These are phyloP conservation scores for Magnaporthiopsis incrustans DNA, from an alignment of 2,329 filamentous ascomycete species.

Conservation along the genomic window DNA sequence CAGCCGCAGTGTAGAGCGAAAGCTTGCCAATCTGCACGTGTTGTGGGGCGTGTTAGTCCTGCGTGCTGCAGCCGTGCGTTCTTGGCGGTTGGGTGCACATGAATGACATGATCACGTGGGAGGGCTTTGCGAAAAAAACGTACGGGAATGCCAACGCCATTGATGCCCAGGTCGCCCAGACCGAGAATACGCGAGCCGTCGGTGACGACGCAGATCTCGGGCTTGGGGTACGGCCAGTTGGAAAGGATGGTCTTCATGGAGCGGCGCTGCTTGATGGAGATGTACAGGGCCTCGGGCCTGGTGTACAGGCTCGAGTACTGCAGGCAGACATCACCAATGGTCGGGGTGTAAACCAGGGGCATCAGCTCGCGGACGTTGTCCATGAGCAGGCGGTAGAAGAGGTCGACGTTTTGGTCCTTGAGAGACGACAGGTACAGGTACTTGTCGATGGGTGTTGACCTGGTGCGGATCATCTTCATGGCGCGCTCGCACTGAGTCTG, in stretches of 20 bases:
- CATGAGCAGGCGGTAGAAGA: slow-evolving; percentile 77
- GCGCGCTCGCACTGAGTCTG: slow-evolving; percentile 56
- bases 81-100: background rate
- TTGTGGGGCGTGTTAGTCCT: slow-evolving; percentile 17
- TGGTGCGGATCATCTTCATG: slow-evolving; percentile 65
- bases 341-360: slow-evolving; percentile 80
- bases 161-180: slow-evolving; percentile 89
- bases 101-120: background rate
- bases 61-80: background rate
- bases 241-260: slow-evolving; percentile 80
- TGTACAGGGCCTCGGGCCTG: slow-evolving; percentile 89
- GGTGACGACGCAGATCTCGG: slow-evolving; percentile 94
- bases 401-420: slow-evolving; percentile 58
- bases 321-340: slow-evolving; percentile 91
- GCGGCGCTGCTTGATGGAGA: slow-evolving; percentile 90
- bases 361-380: slow-evolving; percentile 69
- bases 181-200: slow-evolving; percentile 91
- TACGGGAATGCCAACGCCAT: slow-evolving; percentile 94
- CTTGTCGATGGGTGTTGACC: slow-evolving; percentile 67
- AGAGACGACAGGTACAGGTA: slow-evolving; percentile 74
- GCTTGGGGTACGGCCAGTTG: slow-evolving; percentile 86
- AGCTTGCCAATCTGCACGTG: slow-evolving; percentile 71
- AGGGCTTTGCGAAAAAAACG: slow-evolving; percentile 23
- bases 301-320: slow-evolving; percentile 96
- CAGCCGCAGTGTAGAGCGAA: slow-evolving; percentile 88